Conservation (phyloP, 1,284 basidiomycete species). For the Ceratobasidium sp. region DNA sequence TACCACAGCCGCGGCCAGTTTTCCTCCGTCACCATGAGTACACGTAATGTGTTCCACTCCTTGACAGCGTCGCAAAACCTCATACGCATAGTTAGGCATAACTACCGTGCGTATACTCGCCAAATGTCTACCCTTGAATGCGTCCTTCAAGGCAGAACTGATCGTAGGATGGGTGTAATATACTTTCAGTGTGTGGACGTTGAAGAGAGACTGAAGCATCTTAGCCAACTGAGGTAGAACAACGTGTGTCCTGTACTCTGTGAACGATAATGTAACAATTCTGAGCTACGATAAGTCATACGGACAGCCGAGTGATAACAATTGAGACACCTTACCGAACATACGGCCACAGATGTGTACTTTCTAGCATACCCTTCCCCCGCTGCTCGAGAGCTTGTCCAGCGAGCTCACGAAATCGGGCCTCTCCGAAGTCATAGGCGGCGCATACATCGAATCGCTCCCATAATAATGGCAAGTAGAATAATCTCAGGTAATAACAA, state of each 20-base stretch:
- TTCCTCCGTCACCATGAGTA: conserved; percentile 12
- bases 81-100: conserved; percentile 28
- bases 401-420: conserved; percentile 2
- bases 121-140: conserved; percentile 17
- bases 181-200: conserved; percentile 29
- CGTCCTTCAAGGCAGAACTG: neutral
- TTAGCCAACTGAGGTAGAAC: conserved; percentile 24
- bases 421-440: neutral
- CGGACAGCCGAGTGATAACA: no score
- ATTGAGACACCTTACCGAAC: conserved; percentile 7
- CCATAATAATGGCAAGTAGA: conserved; percentile 8
- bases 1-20: conserved; percentile 2
- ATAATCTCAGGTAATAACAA: neutral
- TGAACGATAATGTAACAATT: conserved; percentile 15
- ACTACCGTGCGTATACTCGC: conserved; percentile 24
- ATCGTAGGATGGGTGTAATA: neutral
- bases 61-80: conserved; percentile 23
- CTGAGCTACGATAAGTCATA: neutral
- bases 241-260: neutral
- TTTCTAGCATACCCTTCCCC: conserved; percentile 22
- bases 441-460: conserved; percentile 16
- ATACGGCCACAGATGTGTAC: conserved; percentile 31
- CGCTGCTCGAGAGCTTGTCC: conserved; percentile 10
- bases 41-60: conserved; percentile 11
- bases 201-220: conserved; percentile 11